A percentile compares a stretch with the other conserved stretches of the same genome.
Conservation (phyloP, 441 rosid genomes). For the Geranium incanum region DNA sequence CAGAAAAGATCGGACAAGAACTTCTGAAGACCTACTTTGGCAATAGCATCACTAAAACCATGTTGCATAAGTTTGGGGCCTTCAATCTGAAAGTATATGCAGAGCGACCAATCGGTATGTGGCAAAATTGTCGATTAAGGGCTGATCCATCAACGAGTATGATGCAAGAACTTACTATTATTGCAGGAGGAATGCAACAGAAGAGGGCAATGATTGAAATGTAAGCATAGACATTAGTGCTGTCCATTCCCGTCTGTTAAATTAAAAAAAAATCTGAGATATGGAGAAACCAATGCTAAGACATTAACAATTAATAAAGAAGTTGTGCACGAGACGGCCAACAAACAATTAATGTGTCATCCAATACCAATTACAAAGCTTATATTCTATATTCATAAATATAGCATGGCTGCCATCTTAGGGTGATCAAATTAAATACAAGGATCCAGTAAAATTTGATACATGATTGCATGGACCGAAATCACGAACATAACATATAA, state of each 20-base stretch:
- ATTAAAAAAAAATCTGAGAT: neutral
- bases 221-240: conserved; percentile 58
- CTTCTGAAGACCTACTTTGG: conserved; percentile 50
- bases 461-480: too few relatives aligned
- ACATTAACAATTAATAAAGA: too few relatives aligned
- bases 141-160: neutral
- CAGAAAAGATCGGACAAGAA: conserved; percentile 50
- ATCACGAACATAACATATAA: neutral
- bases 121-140: neutral
- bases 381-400: too few relatives aligned
- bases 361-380: too few relatives aligned
- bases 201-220: conserved; percentile 51
- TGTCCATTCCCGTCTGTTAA: conserved; percentile 61
- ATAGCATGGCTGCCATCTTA: too few relatives aligned
- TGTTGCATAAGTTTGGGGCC: conserved; percentile 51
- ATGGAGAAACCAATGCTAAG: neutral
- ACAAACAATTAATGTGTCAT: too few relatives aligned
- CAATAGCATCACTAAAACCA: conserved; percentile 50
- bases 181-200: conserved; percentile 54
- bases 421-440: too few relatives aligned
- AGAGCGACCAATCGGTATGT: neutral
- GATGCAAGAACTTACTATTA: conserved; percentile 34
- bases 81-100: conserved; percentile 37
- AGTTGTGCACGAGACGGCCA: too few relatives aligned
- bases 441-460: too few relatives aligned